phyloP scores from a whole-genome alignment of 2,329 filamentous ascomycete species.

The Monosporascus sp. region DNA sequence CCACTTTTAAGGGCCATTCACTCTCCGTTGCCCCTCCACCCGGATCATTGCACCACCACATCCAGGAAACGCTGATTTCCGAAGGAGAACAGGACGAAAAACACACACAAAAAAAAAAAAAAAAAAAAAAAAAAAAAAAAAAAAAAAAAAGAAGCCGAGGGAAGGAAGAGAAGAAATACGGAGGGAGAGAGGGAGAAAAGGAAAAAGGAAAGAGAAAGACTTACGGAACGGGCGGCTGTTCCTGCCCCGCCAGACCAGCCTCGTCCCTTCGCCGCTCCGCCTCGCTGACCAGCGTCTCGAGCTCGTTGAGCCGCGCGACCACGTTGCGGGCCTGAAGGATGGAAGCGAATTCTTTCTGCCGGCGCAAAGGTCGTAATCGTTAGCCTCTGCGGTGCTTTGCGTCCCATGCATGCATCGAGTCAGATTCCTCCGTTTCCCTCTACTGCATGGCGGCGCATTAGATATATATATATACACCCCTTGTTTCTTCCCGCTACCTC shows the following conservation, averaged over 20 bases:
- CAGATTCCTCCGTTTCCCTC: too few relatives aligned
- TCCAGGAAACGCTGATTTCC: neutral
- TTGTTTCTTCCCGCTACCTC: too few relatives aligned
- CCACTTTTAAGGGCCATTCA: constrained; percentile 5
- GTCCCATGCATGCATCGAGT: neutral
- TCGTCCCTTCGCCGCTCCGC: constrained; percentile 37
- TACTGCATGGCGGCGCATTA: too few relatives aligned
- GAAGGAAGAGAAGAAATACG: neutral
- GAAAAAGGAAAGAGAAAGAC: constrained; percentile 16
- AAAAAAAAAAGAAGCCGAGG: neutral
- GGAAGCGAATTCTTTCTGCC: constrained; percentile 52
- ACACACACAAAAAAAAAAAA: neutral
- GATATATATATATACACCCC: too few relatives aligned
- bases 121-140: neutral
- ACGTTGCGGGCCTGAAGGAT: constrained; percentile 49
- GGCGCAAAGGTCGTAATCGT: neutral
- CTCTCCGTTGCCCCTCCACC: neutral
- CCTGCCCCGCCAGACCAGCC: constrained; percentile 15
- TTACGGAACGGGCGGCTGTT: constrained; percentile 41
- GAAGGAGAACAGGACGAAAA: neutral
- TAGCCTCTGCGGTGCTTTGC: neutral
- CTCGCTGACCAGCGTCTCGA: constrained; percentile 51
- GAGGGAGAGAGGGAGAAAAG: neutral
- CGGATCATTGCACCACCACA: neutral
- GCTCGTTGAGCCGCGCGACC: constrained; percentile 53